Evolutionary conservation across 129 eudicot genomes (phyloP), one percentile per base, ranked within the genome.

Genomic region (Chrysanthemum lavandulifolium): DNA sequence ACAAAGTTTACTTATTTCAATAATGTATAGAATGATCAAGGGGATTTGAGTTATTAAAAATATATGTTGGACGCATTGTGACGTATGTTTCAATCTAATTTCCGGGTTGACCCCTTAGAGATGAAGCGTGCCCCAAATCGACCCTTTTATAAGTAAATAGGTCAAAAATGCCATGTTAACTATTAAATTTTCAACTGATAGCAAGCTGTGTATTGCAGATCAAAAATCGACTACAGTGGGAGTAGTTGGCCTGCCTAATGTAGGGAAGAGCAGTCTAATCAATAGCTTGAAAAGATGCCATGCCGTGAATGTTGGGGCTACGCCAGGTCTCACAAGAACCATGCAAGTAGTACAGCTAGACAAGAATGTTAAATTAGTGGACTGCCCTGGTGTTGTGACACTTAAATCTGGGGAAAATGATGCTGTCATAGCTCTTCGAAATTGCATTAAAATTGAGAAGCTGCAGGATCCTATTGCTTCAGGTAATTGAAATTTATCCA

Each of bases 191-290:
- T n/a, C 11, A 4, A 68, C 33, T 67, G 65, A 69, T 52, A 13
- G 5, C 15, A 36, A 61, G 49, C 2, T 43, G 9, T 40, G 45
- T 75, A 70, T 10, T 82, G 77, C 88, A 87, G 99, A 88, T 90
- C 62, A 94, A 91, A 50, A 84, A 51, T 84, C 97, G 1, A 88
- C 91, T 49, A 86, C 91, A 1, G 99, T 95, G 40, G 99, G 99
- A 9, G 80, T 95, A 69, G 89, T 94, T 47, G 99, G 97, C 11
- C 80, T 94, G 63, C 99, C 99, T 9, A 94, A 94, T 70, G 99
- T 94, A 50, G 99, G 99, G 31, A 94, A 94, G 86, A 94, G 99
- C 86, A 94, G 99, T 80, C 78, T 94, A 55, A 94, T 94, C n/a
- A 94, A 94, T 73, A 94, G 99, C 76, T 83, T 94, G 81, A 94